phyloP scores from a whole-genome alignment of 192 early-diverging fungal genomes.

The Chytriomyces hyalinus region DNA sequence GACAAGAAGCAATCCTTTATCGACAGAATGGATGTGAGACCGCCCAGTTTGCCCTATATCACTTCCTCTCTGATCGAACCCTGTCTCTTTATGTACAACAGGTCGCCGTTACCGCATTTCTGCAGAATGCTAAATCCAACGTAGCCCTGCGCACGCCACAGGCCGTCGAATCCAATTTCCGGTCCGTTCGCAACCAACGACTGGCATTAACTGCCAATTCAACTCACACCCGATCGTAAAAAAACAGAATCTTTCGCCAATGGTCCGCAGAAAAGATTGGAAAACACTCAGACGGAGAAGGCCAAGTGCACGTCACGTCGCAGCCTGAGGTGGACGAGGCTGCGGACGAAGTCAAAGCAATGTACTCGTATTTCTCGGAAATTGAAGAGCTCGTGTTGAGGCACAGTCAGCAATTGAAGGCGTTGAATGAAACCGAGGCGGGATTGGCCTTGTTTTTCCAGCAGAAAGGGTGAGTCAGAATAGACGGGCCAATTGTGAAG shows the following conservation, averaged over 20 bases:
- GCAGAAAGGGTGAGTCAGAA: slow-evolving; percentile 50
- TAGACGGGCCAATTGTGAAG: background rate
- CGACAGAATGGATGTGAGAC: slow-evolving; percentile 39
- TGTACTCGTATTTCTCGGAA: slow-evolving; percentile 51
- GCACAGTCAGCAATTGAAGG: slow-evolving; percentile 44
- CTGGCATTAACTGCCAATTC: background rate
- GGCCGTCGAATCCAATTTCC: slow-evolving; percentile 51
- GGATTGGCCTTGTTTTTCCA: slow-evolving; percentile 58
- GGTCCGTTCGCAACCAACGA: slow-evolving; percentile 21
- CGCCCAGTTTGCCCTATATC: background rate
- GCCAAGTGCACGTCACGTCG: slow-evolving; percentile 52
- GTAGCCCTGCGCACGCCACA: slow-evolving; percentile 53
- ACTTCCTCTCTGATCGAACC: background rate
- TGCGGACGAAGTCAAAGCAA: slow-evolving; percentile 47
- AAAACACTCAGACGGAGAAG: slow-evolving; percentile 3
- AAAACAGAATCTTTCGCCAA: slow-evolving; percentile 53
- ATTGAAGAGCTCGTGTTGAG: slow-evolving; percentile 48
- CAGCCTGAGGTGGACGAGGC: slow-evolving; percentile 65
- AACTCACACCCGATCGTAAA: background rate
- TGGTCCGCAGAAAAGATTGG: slow-evolving; percentile 52
- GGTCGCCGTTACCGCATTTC: slow-evolving; percentile 37
- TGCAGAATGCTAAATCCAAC: slow-evolving; percentile 30
- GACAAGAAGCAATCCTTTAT: slow-evolving; percentile 34
- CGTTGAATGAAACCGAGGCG: slow-evolving; percentile 55
- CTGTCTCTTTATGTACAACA: background rate